Evolutionary conservation across 2,329 filamentous ascomycete genomes (phyloP).

Genomic region (Fusarium setosum): DNA sequence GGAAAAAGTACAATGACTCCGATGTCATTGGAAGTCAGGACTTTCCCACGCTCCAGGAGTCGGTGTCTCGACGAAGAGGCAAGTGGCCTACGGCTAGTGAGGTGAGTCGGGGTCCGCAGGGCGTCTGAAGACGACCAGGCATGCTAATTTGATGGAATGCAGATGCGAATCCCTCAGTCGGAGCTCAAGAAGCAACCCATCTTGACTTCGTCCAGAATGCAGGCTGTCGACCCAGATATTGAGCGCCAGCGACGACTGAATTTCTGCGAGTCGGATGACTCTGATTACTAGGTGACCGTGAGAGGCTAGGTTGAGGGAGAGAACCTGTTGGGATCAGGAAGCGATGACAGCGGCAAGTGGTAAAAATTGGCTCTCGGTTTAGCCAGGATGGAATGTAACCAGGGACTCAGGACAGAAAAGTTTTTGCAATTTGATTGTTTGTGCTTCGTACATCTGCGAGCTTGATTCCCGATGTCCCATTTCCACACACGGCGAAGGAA

Average conservation of each 20-base stretch:
- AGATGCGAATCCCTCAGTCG: slow-evolving; percentile 32
- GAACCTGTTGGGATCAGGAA: no score
- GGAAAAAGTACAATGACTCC: slow-evolving; percentile 6
- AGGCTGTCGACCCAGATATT: slow-evolving; percentile 22
- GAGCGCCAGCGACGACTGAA: slow-evolving; percentile 31
- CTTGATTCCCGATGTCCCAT: no score
- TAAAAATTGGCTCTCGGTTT: no score
- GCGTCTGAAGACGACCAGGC: no score
- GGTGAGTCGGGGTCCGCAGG: slow-evolving; percentile 14
- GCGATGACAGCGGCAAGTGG: no score
- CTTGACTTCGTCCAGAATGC: slow-evolving; percentile 9
- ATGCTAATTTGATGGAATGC: background rate
- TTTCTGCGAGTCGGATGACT: slow-evolving; percentile 41
- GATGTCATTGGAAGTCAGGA: slow-evolving; percentile 27
- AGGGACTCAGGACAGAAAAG: no score
- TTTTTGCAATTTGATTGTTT: no score
- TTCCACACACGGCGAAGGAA: no score
- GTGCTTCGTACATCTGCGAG: no score
- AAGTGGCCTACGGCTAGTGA: slow-evolving; percentile 42
- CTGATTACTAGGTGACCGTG: slow-evolving; percentile 16
- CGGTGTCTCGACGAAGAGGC: slow-evolving; percentile 9
- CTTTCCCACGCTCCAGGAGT: background rate
- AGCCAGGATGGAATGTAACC: no score
- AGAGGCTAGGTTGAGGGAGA: no score
- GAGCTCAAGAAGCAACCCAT: slow-evolving; percentile 29